These are phyloP conservation scores for Eremochloa ophiuroides DNA, from an alignment of 176 grass and related monocot species.

Conservation along the genomic window DNA sequence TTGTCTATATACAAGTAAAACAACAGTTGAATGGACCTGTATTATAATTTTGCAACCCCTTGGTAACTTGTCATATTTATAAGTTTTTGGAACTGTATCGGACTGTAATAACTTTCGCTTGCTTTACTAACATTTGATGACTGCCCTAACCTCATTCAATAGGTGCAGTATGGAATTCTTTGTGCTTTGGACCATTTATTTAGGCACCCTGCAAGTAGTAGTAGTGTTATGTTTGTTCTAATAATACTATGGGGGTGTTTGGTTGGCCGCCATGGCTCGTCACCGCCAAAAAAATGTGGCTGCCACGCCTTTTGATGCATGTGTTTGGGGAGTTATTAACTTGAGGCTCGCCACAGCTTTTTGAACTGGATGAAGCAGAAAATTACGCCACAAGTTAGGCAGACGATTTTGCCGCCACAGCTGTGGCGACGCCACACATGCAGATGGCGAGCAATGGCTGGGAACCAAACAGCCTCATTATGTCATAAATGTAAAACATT, in stretches of 20 bases:
- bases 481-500: background rate
- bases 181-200: background rate
- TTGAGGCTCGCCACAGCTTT: too few relatives aligned
- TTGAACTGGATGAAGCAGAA: too few relatives aligned
- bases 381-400: too few relatives aligned
- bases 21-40: background rate
- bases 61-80: background rate
- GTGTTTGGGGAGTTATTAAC: too few relatives aligned
- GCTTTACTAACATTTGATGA: slow-evolving; percentile 12
- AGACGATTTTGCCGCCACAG: too few relatives aligned
- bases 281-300: too few relatives aligned
- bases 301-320: too few relatives aligned
- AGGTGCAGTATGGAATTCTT: background rate
- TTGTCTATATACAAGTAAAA: background rate
- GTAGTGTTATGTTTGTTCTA: background rate
- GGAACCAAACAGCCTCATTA: too few relatives aligned
- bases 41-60: background rate
- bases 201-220: background rate
- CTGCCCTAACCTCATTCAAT: background rate
- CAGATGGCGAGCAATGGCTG: too few relatives aligned
- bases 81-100: background rate
- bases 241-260: background rate
- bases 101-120: background rate
- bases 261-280: too few relatives aligned
- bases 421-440: too few relatives aligned